phyloP scores from a whole-genome alignment of 192 early-diverging fungal species.

The Pilaira anomala region DNA sequence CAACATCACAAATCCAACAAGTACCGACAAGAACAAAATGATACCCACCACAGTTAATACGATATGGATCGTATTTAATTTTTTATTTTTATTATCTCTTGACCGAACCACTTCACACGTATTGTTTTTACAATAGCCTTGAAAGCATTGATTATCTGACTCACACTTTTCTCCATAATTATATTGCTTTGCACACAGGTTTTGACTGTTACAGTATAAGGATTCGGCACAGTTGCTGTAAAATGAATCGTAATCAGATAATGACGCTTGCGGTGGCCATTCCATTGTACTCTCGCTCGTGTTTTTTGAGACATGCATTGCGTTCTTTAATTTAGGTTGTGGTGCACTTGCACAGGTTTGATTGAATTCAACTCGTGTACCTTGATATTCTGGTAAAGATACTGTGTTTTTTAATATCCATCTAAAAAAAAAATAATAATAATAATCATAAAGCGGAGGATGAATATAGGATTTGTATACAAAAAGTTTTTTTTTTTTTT shows the following conservation, averaged over 20 bases:
- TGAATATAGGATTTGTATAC: too few species aligned
- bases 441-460: neutral
- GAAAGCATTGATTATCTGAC: neutral
- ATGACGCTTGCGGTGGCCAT: neutral
- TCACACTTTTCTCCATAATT: neutral
- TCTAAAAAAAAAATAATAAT: neutral
- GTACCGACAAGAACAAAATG: neutral
- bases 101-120: neutral
- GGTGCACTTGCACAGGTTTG: neutral
- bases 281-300: neutral
- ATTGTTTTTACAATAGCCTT: neutral
- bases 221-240: neutral
- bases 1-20: neutral
- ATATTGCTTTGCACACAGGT: neutral
- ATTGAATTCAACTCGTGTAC: neutral
- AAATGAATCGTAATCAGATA: neutral
- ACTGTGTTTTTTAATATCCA: slow-evolving; percentile 2
- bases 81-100: too few species aligned
- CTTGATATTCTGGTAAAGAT: slow-evolving; percentile 12
- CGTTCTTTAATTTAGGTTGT: neutral
- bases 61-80: slow-evolving; percentile 9
- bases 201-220: neutral
- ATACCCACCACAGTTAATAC: slow-evolving; percentile 2
- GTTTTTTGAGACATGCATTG: neutral
- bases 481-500: neutral